phyloP scores from a whole-genome alignment of 148 eudicot species.

The Limonium bicolor region DNA sequence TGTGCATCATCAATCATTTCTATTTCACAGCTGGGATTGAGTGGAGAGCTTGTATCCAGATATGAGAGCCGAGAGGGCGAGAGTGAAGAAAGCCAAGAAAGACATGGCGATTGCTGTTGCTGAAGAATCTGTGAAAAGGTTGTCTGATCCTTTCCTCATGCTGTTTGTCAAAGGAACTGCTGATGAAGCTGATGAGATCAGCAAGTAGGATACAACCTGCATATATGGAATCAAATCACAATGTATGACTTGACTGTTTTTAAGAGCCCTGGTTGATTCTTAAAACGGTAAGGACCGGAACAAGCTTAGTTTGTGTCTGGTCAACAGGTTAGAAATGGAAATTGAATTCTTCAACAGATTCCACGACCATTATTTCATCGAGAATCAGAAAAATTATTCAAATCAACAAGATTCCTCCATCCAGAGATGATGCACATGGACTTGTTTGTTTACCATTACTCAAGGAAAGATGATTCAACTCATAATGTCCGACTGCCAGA shows the following conservation, averaged over 20 bases:
- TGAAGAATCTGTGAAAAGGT: constrained; percentile 66
- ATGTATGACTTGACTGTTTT: too few species aligned
- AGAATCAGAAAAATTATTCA: background rate
- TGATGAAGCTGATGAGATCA: constrained; percentile 69
- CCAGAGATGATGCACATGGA: too few species aligned
- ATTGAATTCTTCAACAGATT: too few species aligned
- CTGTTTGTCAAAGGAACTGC: constrained; percentile 66
- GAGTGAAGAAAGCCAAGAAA: constrained; percentile 48
- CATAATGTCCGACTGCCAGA: too few species aligned
- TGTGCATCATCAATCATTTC: background rate
- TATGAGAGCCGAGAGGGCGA: constrained; percentile 44
- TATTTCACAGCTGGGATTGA: constrained; percentile 27
- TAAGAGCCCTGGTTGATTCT: too few species aligned
- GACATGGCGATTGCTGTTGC: constrained; percentile 74
- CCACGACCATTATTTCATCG: background rate
- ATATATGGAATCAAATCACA: too few species aligned
- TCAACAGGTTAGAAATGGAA: too few species aligned
- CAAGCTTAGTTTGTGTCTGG: too few species aligned
- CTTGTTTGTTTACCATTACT: too few species aligned
- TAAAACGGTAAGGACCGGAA: too few species aligned
- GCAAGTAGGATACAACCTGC: constrained; percentile 63
- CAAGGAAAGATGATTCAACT: too few species aligned
- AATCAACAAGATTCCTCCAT: background rate
- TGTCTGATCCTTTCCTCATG: constrained; percentile 53
- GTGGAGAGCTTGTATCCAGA: constrained; percentile 71